Base-by-base conservation (phyloP, 1,139 yeast species). In the Yueomyces sp. region DNA sequence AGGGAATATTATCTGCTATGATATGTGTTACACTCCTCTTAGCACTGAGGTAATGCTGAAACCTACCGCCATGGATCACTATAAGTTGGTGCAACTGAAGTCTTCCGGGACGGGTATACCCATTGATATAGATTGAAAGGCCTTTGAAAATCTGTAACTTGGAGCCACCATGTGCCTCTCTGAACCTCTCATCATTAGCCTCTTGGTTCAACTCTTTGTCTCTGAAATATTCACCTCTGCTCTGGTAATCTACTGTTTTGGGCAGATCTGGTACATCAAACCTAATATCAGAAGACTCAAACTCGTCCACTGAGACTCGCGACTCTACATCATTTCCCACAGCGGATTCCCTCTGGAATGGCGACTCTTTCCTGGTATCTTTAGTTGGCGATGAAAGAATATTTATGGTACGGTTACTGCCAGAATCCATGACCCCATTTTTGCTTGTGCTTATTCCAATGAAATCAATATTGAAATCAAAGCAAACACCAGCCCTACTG, bases 21-120 rank as follows among this genome's bases (percentile, higher is more conserved):
- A 91, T 81, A 62, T 91, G 97, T 0, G 96, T 84, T 1, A 81
- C 93, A 9, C 74, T 69, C 4, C 81, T 71, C 55, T 87, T 87
- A 28, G 81, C 78, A 4, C 75, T 68, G 39, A 89, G 60, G 60
- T 75, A 79, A 48, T 81, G 80, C 28, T 82, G 59, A 51, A 84
- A 85, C 45, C 66, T 71, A 0, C 98, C 98, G 0, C 97, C 97
- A 59, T 87, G 74, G 6, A 76, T 54, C 3, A 84, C 75, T 4
- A 91, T 78, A 50, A 84, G 55, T 44, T 79, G 71, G 55, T 84
- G 91, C 30, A 91, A 67, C 49, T 78, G 83, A 41, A 73, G 67
- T 12, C 86, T 71, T 4, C 91, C 77, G 0, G 97, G 96, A 3
- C 64, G 64, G 0, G 97, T 91, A 54, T 81, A 78, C 0, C 98